Evolutionary conservation across 805 yeast genomes (phyloP).

Genomic region (Metschnikowia aberdeeniae): DNA sequence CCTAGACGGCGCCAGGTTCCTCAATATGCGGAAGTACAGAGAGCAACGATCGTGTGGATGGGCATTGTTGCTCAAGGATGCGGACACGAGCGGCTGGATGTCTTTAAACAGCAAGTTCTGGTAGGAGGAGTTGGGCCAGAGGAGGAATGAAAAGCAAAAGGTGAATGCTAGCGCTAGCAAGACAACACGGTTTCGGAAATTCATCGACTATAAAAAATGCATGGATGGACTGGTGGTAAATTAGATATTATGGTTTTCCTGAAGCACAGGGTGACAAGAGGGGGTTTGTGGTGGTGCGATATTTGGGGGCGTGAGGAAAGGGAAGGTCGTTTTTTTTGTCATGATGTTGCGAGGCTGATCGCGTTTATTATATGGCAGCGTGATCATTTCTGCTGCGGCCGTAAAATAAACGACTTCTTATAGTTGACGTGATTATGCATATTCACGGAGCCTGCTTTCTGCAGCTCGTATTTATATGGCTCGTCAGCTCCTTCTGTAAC

Average conservation of each 20-base stretch:
- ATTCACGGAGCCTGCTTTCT: too few relatives aligned
- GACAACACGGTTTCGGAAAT: conserved; percentile 10
- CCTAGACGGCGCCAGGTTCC: conserved; percentile 5
- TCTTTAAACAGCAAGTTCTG: conserved; percentile 13
- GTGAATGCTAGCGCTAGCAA: conserved; percentile 6
- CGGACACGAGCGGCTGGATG: conserved; percentile 5
- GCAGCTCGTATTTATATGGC: too few relatives aligned
- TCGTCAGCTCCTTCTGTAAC: too few relatives aligned
- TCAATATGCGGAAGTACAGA: conserved; percentile 10
- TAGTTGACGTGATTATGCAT: too few relatives aligned
- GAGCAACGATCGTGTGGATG: conserved; percentile 10
- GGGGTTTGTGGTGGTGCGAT: too few relatives aligned
- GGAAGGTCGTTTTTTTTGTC: too few relatives aligned
- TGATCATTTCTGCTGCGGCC: too few relatives aligned
- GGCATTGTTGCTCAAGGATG: conserved; percentile 2
- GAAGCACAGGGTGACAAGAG: not conserved
- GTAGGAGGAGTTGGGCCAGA: conserved; percentile 13
- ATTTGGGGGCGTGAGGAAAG: too few relatives aligned
- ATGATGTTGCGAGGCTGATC: too few relatives aligned
- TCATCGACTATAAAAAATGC: conserved; percentile 8
- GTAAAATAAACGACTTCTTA: too few relatives aligned
- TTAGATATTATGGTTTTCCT: not conserved
- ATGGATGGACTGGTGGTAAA: not conserved
- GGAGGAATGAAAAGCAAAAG: conserved; percentile 6
- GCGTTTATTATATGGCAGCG: too few relatives aligned